Evolutionary conservation across 1,284 basidiomycete species (phyloP), one percentile per base, ranked within the genome.

Genomic region (Entoloma clypeatum): DNA sequence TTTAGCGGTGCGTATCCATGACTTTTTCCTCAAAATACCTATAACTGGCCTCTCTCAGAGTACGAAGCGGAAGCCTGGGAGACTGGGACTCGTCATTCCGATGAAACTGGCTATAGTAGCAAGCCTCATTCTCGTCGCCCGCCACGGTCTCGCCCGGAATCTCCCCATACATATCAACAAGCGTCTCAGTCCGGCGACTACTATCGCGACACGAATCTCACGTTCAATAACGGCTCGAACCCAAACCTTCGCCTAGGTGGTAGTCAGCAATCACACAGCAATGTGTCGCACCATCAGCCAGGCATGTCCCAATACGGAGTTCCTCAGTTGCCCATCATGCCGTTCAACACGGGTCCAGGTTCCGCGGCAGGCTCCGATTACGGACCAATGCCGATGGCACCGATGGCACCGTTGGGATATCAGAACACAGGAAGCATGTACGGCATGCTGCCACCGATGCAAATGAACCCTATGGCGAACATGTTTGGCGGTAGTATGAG

Each of bases 11-110:
- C 55, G 77, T 69, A 49, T 46, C 30, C 28, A 10, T 45, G 46
- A 29, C 24, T 25, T 16, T 8, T 11, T 9, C 22, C 27, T 8
- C 7, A 14, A 7, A 24, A 17, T 23, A 22, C 3, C 19, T 32
- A 37, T 52, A 4, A 48, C 39, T 2, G 39, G 42, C 39, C 39
- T 24, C 9, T 31, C 29, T 11, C 50, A 90, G 90, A 93, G 65
- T 93, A 92, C 62, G 90, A 94, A 67, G 81, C 87, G 4, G 90
- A 94, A 60, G 79, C 91, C 24, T 93, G 86, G 85, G 90, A 94
- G 53, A 82, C 79, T 24, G 81, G 76, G 2, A 87, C 89, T n/a
- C 77, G 76, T 30, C 84, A 77, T 47, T 89, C 89, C 7, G 86
- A 86, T 40, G 82, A 83, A 28, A 86, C 82, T 24, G 72, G 74